Base-by-base conservation (phyloP, 2,329 filamentous ascomycete genomes). In the Fusarium nanum region DNA sequence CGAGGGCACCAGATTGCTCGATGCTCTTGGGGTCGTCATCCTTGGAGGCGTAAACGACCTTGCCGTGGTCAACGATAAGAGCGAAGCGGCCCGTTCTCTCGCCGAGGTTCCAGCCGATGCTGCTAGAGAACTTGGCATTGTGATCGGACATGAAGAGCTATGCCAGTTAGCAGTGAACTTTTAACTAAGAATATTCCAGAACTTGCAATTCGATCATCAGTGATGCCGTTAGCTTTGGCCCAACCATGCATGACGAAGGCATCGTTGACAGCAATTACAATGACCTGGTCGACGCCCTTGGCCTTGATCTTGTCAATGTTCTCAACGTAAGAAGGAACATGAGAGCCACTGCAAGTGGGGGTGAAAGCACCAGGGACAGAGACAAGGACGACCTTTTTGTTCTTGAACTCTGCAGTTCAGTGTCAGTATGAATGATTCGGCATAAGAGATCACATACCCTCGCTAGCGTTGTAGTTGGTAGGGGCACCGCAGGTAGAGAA, bases 221-320 rank as follows among this genome's bases (percentile, higher is more conserved):
- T 90, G 77, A 95, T 85, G 56, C 86, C 86, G 83, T 97, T 95
- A 77, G 93, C 93, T 88, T 97, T 97, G 82, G 89, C 91, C 93
- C 93, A 96, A 57, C 92, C 93, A 75, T 89, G 91, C 92, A 95
- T 95, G 80, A 97, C 93, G 78, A 86, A 97, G 70, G 90, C 85
- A 82, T 97, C 94, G 82, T 97, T 97, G 85, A 85, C 91, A 64
- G 93, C 92, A 77, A 97, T 91, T 77, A 96, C 89, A 73, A 93
- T 88, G 76, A 97, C 88, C 69, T 91, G 81, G 81, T 97, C 93
- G 73, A 97, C 92, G 75, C 92, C 93, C 87, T 95, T 95, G 78
- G 84, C 83, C 83, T 90, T 90, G 81, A 97, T 85, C 77, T 91
- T 85, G 56, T 88, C 84, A 73, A 91, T 83, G 79, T 93, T 91